phyloP scores from a whole-genome alignment of 2,329 filamentous ascomycete species.

The Amylocarpus encephaloides region DNA sequence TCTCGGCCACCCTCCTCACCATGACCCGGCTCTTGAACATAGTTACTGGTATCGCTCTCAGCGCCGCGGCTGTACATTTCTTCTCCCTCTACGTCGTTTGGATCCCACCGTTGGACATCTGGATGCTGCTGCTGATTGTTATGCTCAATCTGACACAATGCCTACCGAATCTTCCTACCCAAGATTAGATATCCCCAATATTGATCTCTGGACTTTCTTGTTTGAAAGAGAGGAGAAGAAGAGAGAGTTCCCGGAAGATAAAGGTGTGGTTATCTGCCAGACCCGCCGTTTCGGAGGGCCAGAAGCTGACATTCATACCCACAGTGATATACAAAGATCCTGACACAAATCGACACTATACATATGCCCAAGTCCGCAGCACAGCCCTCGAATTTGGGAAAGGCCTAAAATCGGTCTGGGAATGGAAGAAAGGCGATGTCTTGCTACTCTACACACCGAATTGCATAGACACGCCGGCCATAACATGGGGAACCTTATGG shows the following conservation, averaged over 20 bases:
- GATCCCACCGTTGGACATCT: constrained; percentile 25
- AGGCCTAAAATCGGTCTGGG: constrained; percentile 66
- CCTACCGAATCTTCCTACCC: constrained; percentile 25
- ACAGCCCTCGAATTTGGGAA: constrained; percentile 71
- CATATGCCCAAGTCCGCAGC: constrained; percentile 58
- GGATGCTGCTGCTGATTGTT: constrained; percentile 22
- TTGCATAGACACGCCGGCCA: constrained; percentile 70
- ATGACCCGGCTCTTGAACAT: constrained; percentile 19
- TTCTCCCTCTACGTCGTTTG: constrained; percentile 23
- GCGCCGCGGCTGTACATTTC: constrained; percentile 14
- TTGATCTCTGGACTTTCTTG: constrained; percentile 72
- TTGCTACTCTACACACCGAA: constrained; percentile 81
- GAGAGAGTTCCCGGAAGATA: constrained; percentile 60
- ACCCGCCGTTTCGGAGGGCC: not conserved
- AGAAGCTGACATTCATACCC: not conserved
- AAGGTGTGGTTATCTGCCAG: constrained; percentile 47
- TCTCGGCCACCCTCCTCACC: not conserved
- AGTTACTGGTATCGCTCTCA: constrained; percentile 21
- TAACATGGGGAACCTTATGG: constrained; percentile 77
- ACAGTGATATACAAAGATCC: constrained; percentile 73
- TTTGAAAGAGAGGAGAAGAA: constrained; percentile 64
- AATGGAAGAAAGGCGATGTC: constrained; percentile 79
- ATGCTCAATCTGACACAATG: constrained; percentile 28
- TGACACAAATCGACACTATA: constrained; percentile 63
- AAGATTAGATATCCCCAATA: constrained; percentile 59